Percentiles rank a stretch among this genome's conserved stretches.
Evolutionary conservation across 2,329 filamentous ascomycete genomes (phyloP).

Genomic region (Ophiostoma piceae): DNA sequence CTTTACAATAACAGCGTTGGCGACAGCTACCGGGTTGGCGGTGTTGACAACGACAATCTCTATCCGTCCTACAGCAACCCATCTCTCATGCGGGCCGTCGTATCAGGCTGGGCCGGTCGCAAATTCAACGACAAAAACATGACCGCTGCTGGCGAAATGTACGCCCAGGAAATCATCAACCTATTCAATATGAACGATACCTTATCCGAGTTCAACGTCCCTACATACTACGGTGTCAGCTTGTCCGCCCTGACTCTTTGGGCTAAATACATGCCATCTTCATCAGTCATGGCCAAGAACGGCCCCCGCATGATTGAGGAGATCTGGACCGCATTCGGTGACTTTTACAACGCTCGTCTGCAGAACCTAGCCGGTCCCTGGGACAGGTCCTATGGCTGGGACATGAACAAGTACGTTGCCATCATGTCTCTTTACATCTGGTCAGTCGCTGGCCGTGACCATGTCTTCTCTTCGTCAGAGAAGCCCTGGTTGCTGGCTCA

Average conservation of each 20-base stretch:
- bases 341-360: constrained; percentile 53
- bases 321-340: constrained; percentile 44
- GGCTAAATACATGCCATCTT: constrained; percentile 51
- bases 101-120: constrained; percentile 54
- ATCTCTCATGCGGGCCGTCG: constrained; percentile 57
- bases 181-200: constrained; percentile 53
- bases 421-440: constrained; percentile 56
- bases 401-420: constrained; percentile 58
- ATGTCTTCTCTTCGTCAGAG: constrained; percentile 29
- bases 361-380: constrained; percentile 60
- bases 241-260: constrained; percentile 55
- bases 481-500: constrained; percentile 45
- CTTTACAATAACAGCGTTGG: constrained; percentile 52
- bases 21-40: constrained; percentile 57
- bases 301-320: constrained; percentile 47
- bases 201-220: constrained; percentile 58
- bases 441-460: constrained; percentile 49
- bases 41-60: constrained; percentile 55
- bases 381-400: constrained; percentile 59
- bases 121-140: constrained; percentile 52
- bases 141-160: constrained; percentile 51
- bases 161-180: constrained; percentile 51
- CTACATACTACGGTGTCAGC: constrained; percentile 59
- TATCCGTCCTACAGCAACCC: constrained; percentile 44
- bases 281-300: constrained; percentile 49